These are phyloP conservation scores for Leccinum truebloodii DNA, from an alignment of 768 basidiomycete species.

Conservation along the genomic window DNA sequence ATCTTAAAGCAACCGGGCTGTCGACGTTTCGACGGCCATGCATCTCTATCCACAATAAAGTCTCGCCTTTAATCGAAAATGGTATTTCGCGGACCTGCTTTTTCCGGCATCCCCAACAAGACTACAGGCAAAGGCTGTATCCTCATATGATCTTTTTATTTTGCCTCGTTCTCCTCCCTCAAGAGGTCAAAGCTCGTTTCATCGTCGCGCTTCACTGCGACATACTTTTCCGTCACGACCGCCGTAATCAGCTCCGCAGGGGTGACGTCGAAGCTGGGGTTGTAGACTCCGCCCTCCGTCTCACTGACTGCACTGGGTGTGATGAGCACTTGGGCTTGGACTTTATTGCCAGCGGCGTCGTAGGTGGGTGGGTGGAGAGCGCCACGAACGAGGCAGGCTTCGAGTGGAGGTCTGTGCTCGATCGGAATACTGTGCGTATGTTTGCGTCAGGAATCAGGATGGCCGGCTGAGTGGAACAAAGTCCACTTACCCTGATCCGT, in stretches of 20 bases:
- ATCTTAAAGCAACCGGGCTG: too few species aligned
- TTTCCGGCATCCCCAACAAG: not conserved
- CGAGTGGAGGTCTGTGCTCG: constrained; percentile 85
- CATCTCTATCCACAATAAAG: not conserved
- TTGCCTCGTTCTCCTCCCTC: constrained; percentile 24
- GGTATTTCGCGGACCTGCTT: not conserved
- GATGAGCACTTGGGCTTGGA: constrained; percentile 81
- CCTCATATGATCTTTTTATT: not conserved
- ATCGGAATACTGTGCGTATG: constrained; percentile 69
- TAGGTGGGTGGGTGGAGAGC: constrained; percentile 58
- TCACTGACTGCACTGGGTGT: constrained; percentile 61
- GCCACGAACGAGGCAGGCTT: constrained; percentile 88
- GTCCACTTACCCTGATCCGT: constrained; percentile 56
- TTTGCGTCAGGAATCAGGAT: not conserved
- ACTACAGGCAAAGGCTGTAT: not conserved
- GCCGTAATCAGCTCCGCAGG: constrained; percentile 93
- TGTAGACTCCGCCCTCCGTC: constrained; percentile 54
- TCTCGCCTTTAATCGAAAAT: not conserved
- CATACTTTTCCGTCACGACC: constrained; percentile 94
- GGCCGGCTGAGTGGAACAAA: not conserved
- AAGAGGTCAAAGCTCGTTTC: constrained; percentile 63
- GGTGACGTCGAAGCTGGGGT: constrained; percentile 96
- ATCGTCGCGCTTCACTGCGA: constrained; percentile 70
- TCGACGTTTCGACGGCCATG: not conserved
- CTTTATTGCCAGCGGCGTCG: constrained; percentile 43